phyloP scores from a whole-genome alignment of 106 monocot genomes.

The Dendrobium nobile region DNA sequence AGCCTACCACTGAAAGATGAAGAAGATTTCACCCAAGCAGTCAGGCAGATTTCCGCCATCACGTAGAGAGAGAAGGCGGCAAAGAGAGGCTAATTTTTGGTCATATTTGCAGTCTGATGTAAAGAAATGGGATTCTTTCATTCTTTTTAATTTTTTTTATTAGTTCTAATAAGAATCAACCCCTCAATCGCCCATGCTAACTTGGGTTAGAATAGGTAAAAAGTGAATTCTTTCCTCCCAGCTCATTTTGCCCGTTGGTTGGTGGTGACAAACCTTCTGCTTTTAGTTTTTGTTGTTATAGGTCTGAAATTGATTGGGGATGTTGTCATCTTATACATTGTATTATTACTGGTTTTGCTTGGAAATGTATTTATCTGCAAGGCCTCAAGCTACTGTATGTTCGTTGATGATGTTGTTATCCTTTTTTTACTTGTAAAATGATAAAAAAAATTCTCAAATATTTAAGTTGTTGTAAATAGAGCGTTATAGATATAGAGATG shows the following conservation, averaged over 20 bases:
- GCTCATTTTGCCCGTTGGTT: neutral
- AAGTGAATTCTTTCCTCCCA: neutral
- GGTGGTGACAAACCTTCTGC: neutral
- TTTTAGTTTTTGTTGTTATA: neutral
- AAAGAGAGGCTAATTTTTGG: neutral
- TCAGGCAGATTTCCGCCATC: slow-evolving; percentile 9
- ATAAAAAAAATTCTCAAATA: no score
- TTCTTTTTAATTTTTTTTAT: neutral
- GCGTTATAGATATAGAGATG: no score
- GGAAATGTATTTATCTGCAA: no score
- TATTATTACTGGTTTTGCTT: neutral
- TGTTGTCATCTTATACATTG: neutral
- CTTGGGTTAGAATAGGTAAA: neutral
- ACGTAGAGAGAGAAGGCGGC: neutral
- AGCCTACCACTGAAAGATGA: slow-evolving; percentile 45
- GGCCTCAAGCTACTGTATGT: no score
- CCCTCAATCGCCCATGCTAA: neutral
- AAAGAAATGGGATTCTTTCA: neutral
- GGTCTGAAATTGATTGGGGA: neutral
- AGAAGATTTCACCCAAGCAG: slow-evolving; percentile 51
- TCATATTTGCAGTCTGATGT: neutral
- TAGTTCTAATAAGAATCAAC: neutral
- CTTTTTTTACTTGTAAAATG: no score
- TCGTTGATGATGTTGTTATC: no score
- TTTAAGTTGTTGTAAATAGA: no score